phyloP scores from a whole-genome alignment of 139 green algal genomes.

The Mesostigma viride region DNA sequence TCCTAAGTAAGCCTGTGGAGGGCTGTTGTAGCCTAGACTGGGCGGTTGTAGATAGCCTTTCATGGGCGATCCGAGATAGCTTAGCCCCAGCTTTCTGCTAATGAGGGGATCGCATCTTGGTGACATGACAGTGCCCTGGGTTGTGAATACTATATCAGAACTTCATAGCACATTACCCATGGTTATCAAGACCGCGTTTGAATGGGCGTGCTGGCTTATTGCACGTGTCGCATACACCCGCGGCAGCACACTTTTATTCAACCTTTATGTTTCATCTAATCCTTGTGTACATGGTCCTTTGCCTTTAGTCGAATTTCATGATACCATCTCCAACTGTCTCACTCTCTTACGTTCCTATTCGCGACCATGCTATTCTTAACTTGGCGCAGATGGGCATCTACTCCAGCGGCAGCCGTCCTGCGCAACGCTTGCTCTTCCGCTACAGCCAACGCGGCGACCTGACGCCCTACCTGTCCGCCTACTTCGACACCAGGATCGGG shows the following conservation, averaged over 20 bases:
- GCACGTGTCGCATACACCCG: no score
- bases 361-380: no score
- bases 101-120: background rate
- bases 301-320: no score
- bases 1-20: no score
- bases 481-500: conserved; percentile 97
- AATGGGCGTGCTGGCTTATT: background rate
- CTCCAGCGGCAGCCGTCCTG: conserved; percentile 58
- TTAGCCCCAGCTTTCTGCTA: no score
- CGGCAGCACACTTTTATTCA: no score
- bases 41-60: background rate
- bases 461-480: conserved; percentile 69
- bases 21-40: no score
- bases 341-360: no score
- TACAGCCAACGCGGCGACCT: conserved; percentile 65
- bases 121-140: background rate
- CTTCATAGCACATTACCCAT: background rate
- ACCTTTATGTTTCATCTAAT: no score
- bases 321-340: no score
- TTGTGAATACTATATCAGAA: background rate
- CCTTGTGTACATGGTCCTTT: no score
- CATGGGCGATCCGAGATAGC: background rate
- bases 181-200: background rate
- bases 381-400: conserved; percentile 74
- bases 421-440: conserved; percentile 52